Base-by-base conservation (phyloP, 176 grass and related monocot genomes). In the Musa beccarii region DNA sequence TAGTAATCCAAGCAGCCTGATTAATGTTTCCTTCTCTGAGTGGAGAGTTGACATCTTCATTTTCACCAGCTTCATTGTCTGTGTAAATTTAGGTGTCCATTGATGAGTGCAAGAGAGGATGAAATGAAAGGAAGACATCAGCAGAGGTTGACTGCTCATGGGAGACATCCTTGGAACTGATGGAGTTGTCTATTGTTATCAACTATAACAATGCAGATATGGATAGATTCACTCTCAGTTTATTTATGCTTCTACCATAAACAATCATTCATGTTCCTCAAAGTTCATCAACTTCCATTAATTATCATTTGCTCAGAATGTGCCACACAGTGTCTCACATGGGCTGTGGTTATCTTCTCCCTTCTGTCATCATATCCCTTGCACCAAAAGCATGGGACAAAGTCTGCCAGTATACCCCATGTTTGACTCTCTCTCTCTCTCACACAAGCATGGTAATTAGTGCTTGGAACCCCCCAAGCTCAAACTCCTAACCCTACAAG, bases 311-410 rank as follows among this genome's bases (percentile, higher is more conserved):
- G 65, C 1, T 16, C 17, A 15, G 14, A 51, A 15, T n/a, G 26
- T 8, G 68, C n/a, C 11, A 2, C 49, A 11, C 68, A 70, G 15
- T 26, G 63, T 43, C 34, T 66, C 63, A 66, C 63, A 66, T 66
- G 63, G 11, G 17, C 24, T 26, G 23, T 19, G 11, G 49, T 7
- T 10, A 50, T 20, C 16, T 19, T 50, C 16, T 61, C 57, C 8
- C 67, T 9, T 43, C 67, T 76, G 59, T 52, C 75, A 77, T 77
- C 56, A 77, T 77, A 77, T 52, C 75, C 26, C 61, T 77, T 53
- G 75, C 66, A 77, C 49, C 5, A 77, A 65, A 77, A 52, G 75
- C 75, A 65, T 65, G 75, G 21, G 75, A 65, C 43, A 28, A 65
- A 77, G 61, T 53, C 61, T 77, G 75, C 59, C 59, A 77, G 49